Base-by-base conservation (phyloP, 1,284 basidiomycete species). In the Moesziomyces aphidis region DNA sequence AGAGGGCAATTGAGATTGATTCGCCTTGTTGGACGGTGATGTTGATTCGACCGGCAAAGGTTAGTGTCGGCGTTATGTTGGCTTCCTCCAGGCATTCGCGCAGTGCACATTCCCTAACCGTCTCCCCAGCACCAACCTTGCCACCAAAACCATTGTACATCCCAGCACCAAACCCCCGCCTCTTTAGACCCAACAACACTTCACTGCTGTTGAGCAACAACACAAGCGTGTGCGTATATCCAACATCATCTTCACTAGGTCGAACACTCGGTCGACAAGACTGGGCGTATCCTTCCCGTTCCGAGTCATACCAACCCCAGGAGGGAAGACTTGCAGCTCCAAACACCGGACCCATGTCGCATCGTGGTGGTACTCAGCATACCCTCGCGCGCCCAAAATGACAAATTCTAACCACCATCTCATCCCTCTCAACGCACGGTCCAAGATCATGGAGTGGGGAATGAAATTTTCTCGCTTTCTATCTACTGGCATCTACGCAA, bases 91-190 rank as follows among this genome's bases (percentile, higher is more conserved):
- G 24, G 1, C 59, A 53, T 49, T 73, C 69, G 3, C 69, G 39
- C 3, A 73, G 4, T 19, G 62, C 59, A 13, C 34, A 62, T 7
- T 49, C 2, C 3, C 21, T 45, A 0, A 54, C 19, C 45, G 69
- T 46, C 45, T 66, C 69, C 13, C 10, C 4, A 13, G 51, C 22
- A 8, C 26, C 0, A 28, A 65, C 1, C 22, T 73, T 73, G 5
- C 71, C 71, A 1, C 71, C 71, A 19, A 73, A 39, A 0, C 65
- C 71, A 21, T 68, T 68, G 50, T 34, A 46, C 5, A 47, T 47
- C 17, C 50, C 47, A 4, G 24, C n/a, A 10, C 51, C 71, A 17
- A 73, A 73, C 1, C 61, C 65, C 1, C 64, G 57, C 10, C 22
- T 31, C 7, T 72, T 72, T 11, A 4, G 23, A 1, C 58, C 69